A percentile compares a stretch with the other conserved stretches of the same genome.
Evolutionary conservation across 140 eudicot genomes (phyloP).

Genomic region (Erigeron philadelphicus): DNA sequence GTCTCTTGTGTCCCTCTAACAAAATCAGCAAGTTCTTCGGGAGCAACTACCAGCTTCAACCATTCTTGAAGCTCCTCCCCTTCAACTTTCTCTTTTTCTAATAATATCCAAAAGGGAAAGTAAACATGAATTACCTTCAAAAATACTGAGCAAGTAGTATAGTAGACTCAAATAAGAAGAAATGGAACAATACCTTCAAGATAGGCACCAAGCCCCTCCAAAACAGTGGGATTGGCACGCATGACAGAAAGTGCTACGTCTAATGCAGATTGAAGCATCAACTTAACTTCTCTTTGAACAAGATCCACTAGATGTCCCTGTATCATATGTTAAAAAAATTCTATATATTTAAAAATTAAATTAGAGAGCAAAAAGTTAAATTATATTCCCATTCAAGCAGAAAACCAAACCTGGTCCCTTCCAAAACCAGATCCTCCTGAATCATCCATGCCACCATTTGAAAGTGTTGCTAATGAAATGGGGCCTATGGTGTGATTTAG

Average conservation of each 20-base stretch:
- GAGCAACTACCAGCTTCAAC: slow-evolving; percentile 90
- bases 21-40: slow-evolving; percentile 69
- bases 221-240: slow-evolving; percentile 85
- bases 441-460: slow-evolving; percentile 88
- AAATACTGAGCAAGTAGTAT: not conserved
- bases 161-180: not conserved
- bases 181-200: slow-evolving; percentile 58
- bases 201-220: slow-evolving; percentile 97
- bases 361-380: not conserved
- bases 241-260: slow-evolving; percentile 82
- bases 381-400: not conserved
- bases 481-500: slow-evolving; percentile 80
- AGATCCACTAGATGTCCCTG: slow-evolving; percentile 96
- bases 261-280: slow-evolving; percentile 83
- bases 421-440: slow-evolving; percentile 75
- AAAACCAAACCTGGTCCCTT: slow-evolving; percentile 61
- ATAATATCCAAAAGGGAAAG: not conserved
- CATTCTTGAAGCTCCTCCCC: slow-evolving; percentile 92
- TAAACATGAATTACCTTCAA: not conserved
- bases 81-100: slow-evolving; percentile 91
- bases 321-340: not conserved
- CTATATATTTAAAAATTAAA: not conserved
- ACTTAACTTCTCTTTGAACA: slow-evolving; percentile 81
- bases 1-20: slow-evolving; percentile 53
- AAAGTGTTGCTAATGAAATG: slow-evolving; percentile 70